A percentile compares a stretch with the other conserved stretches of the same genome.
These are phyloP conservation scores for Aureobasidium musti DNA, from an alignment of 2,329 filamentous ascomycete genomes.

Conservation along the genomic window DNA sequence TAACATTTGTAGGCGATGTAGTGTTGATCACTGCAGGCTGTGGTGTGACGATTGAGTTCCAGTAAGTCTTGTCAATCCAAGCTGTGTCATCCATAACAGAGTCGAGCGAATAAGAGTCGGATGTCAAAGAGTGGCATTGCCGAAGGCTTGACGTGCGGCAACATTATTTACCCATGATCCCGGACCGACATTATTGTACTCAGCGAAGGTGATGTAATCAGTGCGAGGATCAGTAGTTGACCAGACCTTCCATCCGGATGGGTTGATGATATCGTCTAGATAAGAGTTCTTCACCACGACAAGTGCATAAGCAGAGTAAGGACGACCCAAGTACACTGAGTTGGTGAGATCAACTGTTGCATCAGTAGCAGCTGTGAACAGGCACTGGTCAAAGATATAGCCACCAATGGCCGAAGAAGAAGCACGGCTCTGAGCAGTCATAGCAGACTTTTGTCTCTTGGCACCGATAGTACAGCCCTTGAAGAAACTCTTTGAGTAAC, in stretches of 20 bases:
- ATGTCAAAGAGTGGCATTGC: conserved; percentile 43
- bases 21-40: conserved; percentile 34
- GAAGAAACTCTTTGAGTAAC: conserved; percentile 50
- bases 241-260: conserved; percentile 40
- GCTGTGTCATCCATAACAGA: conserved; percentile 43
- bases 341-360: conserved; percentile 43
- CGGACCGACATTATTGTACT: conserved; percentile 36
- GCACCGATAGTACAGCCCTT: conserved; percentile 44
- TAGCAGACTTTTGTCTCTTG: conserved; percentile 41
- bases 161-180: conserved; percentile 43
- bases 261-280: conserved; percentile 33
- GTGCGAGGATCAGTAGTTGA: conserved; percentile 35
- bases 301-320: conserved; percentile 34
- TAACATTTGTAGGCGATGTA: conserved; percentile 35
- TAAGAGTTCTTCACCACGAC: conserved; percentile 36
- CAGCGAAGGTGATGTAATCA: conserved; percentile 34
- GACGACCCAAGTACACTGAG: conserved; percentile 34
- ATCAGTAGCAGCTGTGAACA: conserved; percentile 37
- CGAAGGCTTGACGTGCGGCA: conserved; percentile 43
- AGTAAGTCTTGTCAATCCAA: conserved; percentile 48
- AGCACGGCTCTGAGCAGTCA: conserved; percentile 46
- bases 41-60: conserved; percentile 43
- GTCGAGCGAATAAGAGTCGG: conserved; percentile 41
- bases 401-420: conserved; percentile 42
- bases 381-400: conserved; percentile 44